Evolutionary conservation across 257 asterid species (phyloP), one percentile per base, ranked within the genome.

Genomic region (Linaria vulgaris): DNA sequence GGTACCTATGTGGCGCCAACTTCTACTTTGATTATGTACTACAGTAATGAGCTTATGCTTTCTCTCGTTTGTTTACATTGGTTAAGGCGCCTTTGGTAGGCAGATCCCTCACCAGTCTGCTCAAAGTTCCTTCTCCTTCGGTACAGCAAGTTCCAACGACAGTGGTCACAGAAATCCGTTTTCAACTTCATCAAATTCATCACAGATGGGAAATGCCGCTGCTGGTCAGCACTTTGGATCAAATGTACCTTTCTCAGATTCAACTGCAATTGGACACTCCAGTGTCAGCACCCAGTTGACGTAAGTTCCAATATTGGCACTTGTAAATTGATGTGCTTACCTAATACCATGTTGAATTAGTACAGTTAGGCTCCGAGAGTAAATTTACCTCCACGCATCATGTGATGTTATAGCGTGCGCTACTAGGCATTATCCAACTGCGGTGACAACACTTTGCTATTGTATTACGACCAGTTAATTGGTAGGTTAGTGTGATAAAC

Each of bases 31-130:
- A 14, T 10, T 24, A 6, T 16, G 17, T 59, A 16, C 21, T 57
- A 17, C 31, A 66, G 45, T 68, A 51, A 39, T 60, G 61, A 1
- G 46, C 57, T 53, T 22, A 44, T 12, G 16, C 56, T 69, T 71
- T 34, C 22, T 16, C 24, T 30, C 69, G 65, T 12, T 64, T 37
- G 25, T 39, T 63, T 70, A 85, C 69, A 65, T 12, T 64, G 30
- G 25, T 39, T 63, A 69, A 85, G 96, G 90, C 43, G 11, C 76
- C 58, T 77, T 68, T 71, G 80, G 69, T 63, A 69, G 67, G 64
- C 79, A 82, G 68, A 12, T 58, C 23, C 48, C 87, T 45, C 70
- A 68, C 16, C 85, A 68, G 64, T 51, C 85, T 48, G 69, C 30
- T 64, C 87, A 71, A 72, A 80, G 68, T 54, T 53, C 85, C 47